phyloP scores from a whole-genome alignment of 805 yeast species.

The Blastobotrys chiropterorum region DNA sequence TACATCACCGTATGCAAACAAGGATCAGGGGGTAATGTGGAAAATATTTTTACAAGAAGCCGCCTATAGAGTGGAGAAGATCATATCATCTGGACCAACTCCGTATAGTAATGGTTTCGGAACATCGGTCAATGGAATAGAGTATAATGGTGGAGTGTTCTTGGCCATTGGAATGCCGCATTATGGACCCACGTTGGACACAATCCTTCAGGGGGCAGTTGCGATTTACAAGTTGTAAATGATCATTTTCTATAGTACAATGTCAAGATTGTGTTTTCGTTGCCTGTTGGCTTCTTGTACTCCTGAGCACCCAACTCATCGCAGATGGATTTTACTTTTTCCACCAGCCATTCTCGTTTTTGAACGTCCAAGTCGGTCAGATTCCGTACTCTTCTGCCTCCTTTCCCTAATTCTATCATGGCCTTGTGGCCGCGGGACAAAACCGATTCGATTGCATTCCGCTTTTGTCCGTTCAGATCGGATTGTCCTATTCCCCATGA shows the following conservation, averaged over 20 bases:
- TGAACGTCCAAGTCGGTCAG: slow-evolving; percentile 25
- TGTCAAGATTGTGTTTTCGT: slow-evolving; percentile 17
- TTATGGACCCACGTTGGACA: slow-evolving; percentile 8
- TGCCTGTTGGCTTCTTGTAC: slow-evolving; percentile 21
- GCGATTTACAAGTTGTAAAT: slow-evolving; percentile 11
- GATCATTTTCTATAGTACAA: slow-evolving; percentile 9
- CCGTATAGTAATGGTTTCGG: slow-evolving; percentile 40
- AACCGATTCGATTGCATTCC: slow-evolving; percentile 27
- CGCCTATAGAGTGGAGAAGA: slow-evolving; percentile 16
- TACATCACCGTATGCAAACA: slow-evolving; percentile 38
- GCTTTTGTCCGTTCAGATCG: slow-evolving; percentile 29
- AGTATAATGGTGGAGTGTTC: slow-evolving; percentile 4
- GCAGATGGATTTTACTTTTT: slow-evolving; percentile 18
- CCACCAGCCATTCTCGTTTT: slow-evolving; percentile 24
- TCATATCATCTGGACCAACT: slow-evolving; percentile 19
- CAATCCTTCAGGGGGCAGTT: slow-evolving; percentile 15
- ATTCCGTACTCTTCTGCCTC: slow-evolving; percentile 4
- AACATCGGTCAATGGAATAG: slow-evolving; percentile 20
- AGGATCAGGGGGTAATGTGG: slow-evolving; percentile 46
- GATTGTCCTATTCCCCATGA: slow-evolving; percentile 30
- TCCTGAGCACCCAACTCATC: slow-evolving; percentile 19
- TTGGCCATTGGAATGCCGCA: slow-evolving; percentile 26
- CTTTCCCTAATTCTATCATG: slow-evolving; percentile 21
- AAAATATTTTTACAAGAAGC: slow-evolving; percentile 28
- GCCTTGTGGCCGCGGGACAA: slow-evolving; percentile 26